Base-by-base conservation (phyloP, 305 asterid species). In the Solanum aculeatissimum region DNA sequence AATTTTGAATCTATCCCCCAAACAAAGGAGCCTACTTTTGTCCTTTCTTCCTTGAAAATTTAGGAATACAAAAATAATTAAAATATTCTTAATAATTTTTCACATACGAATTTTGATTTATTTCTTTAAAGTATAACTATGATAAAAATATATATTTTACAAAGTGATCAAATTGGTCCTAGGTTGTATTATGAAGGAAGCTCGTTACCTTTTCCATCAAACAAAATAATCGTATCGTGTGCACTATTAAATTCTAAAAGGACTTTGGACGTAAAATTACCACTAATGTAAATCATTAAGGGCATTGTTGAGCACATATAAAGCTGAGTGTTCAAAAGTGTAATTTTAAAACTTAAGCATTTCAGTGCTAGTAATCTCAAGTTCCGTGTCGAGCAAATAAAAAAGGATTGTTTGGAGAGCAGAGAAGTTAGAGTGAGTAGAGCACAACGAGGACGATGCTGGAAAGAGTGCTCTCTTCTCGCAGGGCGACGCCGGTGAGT, bases 391-490 rank as follows among this genome's bases (percentile, higher is more conserved):
- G 23, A 74, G 63, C 40, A 84, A 86, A 54, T 32, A 18, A 29
- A 68, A 53, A 83, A 60, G 18, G n/a, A 57, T 57, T 80, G n/a
- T 35, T 45, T 42, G 2, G 14, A 32, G 32, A 38, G 7, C 35
- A 32, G 29, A 29, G 29, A 63, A 45, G 78, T 74, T 27, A 25
- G 81, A 40, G 62, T 23, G 80, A 45, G 40, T 72, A 23, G 58
- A 72, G 80, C 80, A 45, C 88, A 63, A 58, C 89, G 70, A 87
- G 87, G 89, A 89, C 89, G 84, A 88, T 92, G 91, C 97, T 96
- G 58, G 99, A 96, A 78, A 88, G 99, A 77, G 98, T 93, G n/a
- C 91, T 96, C 81, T 94, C 97, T 66, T 88, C 81, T 7, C 95
- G 91, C 83, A 92, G 83, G 85, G 90, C 74, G 78, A 97, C 85